Conservation (phyloP, 306 rosid species). For the Casuarina glauca region DNA sequence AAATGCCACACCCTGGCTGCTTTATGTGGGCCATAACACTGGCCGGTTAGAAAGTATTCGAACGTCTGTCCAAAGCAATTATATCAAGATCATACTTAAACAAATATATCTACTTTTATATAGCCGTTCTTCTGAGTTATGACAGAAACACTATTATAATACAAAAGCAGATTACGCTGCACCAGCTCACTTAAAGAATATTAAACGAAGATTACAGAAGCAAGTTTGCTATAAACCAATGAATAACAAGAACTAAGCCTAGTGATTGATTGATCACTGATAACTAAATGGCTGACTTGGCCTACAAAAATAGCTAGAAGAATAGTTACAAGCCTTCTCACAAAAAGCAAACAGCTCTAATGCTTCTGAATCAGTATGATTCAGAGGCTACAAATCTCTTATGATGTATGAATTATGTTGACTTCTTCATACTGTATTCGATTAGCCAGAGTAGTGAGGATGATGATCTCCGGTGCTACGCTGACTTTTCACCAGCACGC, state of each 20-base stretch:
- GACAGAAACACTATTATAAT: background rate
- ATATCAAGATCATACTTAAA: too few relatives aligned
- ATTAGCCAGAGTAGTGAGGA: slow-evolving; percentile 15
- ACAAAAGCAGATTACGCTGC: background rate
- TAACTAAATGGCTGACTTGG: background rate
- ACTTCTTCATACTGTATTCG: background rate
- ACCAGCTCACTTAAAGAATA: slow-evolving; percentile 6
- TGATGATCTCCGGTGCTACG: slow-evolving; percentile 15
- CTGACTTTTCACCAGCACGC: slow-evolving; percentile 42
- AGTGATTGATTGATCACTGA: slow-evolving; percentile 34
- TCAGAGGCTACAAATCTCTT: slow-evolving; percentile 13
- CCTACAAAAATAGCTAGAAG: slow-evolving; percentile 16
- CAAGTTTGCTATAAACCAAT: slow-evolving; percentile 24
- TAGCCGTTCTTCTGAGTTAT: background rate
- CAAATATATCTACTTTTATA: background rate
- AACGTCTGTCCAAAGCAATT: too few relatives aligned
- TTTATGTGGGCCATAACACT: too few relatives aligned
- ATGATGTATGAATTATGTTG: background rate
- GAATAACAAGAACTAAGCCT: slow-evolving; percentile 5
- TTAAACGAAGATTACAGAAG: slow-evolving; percentile 5
- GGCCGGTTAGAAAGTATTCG: too few relatives aligned
- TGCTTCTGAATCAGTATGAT: background rate
- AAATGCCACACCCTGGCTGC: too few relatives aligned
- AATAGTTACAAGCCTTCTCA: slow-evolving; percentile 27
- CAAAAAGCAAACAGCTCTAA: background rate